These are phyloP conservation scores for Leccinum obscurum DNA, from an alignment of 768 basidiomycete genomes.

Conservation along the genomic window DNA sequence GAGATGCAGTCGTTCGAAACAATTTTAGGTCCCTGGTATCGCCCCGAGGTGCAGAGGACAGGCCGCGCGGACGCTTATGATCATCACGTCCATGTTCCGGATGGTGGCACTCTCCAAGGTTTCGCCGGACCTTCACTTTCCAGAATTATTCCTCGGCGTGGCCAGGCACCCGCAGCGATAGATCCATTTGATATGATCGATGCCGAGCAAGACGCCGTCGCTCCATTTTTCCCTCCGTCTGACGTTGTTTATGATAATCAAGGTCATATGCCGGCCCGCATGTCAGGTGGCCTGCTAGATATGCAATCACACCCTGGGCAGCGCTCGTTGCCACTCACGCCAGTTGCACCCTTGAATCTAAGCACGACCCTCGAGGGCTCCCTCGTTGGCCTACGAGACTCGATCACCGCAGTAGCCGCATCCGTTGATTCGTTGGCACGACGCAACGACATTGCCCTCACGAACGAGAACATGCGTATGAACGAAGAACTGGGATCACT, in stretches of 20 bases:
- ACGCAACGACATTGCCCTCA: slow-evolving; percentile 62
- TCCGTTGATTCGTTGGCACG: slow-evolving; percentile 62
- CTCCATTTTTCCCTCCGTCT: slow-evolving; percentile 25
- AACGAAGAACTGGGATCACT: slow-evolving; percentile 74
- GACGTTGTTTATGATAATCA: slow-evolving; percentile 30
- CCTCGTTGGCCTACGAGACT: slow-evolving; percentile 55
- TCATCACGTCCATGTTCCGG: slow-evolving; percentile 12
- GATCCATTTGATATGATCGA: slow-evolving; percentile 23
- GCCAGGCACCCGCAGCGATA: slow-evolving; percentile 9
- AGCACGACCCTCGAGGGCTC: slow-evolving; percentile 65
- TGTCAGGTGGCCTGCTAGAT: slow-evolving; percentile 23
- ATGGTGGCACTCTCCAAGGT: slow-evolving; percentile 12
- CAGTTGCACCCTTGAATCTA: slow-evolving; percentile 62
- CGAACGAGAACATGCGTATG: slow-evolving; percentile 69
- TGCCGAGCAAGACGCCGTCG: slow-evolving; percentile 26
- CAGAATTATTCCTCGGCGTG: slow-evolving; percentile 15
- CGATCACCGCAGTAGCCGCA: slow-evolving; percentile 57
- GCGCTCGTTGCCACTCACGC: slow-evolving; percentile 32
- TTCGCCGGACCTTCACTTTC: slow-evolving; percentile 21
- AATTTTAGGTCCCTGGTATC: slow-evolving; percentile 69
- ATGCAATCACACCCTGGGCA: slow-evolving; percentile 20
- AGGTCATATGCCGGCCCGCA: slow-evolving; percentile 14
- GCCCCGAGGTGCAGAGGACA: slow-evolving; percentile 34
- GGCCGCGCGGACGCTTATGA: slow-evolving; percentile 10
- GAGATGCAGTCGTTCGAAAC: slow-evolving; percentile 57